phyloP scores from a whole-genome alignment of 192 early-diverging fungal species.

The Powellomyces hirtus region DNA sequence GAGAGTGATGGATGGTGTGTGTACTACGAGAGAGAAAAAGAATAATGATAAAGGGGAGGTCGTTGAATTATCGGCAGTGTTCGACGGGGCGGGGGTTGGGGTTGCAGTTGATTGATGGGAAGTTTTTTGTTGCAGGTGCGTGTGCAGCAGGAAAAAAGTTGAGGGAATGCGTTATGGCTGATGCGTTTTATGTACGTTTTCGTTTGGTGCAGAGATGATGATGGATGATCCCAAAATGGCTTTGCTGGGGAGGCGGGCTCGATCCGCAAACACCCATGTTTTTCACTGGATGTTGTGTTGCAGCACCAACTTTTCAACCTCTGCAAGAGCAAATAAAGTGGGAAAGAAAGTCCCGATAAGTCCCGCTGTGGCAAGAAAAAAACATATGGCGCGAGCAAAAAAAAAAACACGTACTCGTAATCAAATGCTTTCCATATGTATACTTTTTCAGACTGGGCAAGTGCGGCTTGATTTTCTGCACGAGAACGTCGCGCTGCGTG shows the following conservation, averaged over 20 bases:
- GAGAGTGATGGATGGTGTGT: background rate
- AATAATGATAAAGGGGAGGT: background rate
- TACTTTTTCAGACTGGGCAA: slow-evolving; percentile 91
- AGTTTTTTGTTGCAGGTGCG: background rate
- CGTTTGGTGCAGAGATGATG: no score
- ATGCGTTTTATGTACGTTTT: background rate
- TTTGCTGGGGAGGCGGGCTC: no score
- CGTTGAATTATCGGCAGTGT: background rate
- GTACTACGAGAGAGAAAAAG: background rate
- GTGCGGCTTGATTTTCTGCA: slow-evolving; percentile 90
- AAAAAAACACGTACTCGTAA: slow-evolving; percentile 54
- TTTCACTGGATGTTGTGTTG: slow-evolving; percentile 19
- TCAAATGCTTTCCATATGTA: slow-evolving; percentile 97
- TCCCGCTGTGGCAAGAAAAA: background rate
- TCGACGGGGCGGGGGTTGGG: background rate
- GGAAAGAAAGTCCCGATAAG: background rate
- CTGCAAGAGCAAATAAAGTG: background rate
- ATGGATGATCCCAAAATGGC: no score
- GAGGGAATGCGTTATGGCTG: background rate
- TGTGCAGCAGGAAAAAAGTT: background rate
- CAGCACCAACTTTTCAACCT: slow-evolving; percentile 32
- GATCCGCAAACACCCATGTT: no score
- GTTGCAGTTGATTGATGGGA: background rate
- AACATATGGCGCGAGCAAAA: background rate
- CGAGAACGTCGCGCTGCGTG: slow-evolving; percentile 82